Evolutionary conservation across 495 filamentous ascomycete species (phyloP), one percentile per base, ranked within the genome.

Genomic region (Aspergillus ellipticus): DNA sequence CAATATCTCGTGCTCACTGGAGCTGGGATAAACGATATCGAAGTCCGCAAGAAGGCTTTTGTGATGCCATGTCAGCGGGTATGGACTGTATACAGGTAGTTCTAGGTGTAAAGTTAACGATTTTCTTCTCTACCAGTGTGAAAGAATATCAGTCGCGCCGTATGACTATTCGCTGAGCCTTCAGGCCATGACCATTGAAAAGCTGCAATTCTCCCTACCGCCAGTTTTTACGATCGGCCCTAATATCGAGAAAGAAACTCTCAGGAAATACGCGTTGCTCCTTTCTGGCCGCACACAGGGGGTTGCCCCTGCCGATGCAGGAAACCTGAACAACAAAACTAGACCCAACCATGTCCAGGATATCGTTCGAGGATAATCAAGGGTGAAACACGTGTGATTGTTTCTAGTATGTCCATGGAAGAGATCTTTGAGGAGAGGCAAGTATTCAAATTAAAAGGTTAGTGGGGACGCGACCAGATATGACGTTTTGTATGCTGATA

Each of bases 351-450:
- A 91, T 68, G 85, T 91, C 29, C 87, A 91, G 66, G 85, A 88
- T 64, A 94, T 92, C 54, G 87, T 92, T 57, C 92, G 89, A 72
- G 89, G 54, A 89, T 94, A 69, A 92, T 94, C 63, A 89, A 92
- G 69, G 89, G 89, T 48, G 89, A 94, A 67, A 90, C 88, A 7
- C 80, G 89, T 45, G 85, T 87, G 21, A 80, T 92, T 46, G 88
- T 94, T 29, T 86, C 82, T 4, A 82, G 78, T 54, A 90, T 91
- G 87, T 89, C 88, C 11, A 90, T 92, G 88, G 89, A 92, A 64
- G 89, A 92, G 71, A 86, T 94, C 42, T 92, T 90, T 68, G 86
- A 85, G 49, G 85, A 88, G 69, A 78, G 89, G n/a, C 85, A 89
- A 62, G 73, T 85, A 29, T 92, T 92, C 77, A 91, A 92, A 74